These are phyloP conservation scores for Monilinia vaccinii-corymbosi DNA, from an alignment of 2,329 filamentous ascomycete genomes.

Conservation along the genomic window DNA sequence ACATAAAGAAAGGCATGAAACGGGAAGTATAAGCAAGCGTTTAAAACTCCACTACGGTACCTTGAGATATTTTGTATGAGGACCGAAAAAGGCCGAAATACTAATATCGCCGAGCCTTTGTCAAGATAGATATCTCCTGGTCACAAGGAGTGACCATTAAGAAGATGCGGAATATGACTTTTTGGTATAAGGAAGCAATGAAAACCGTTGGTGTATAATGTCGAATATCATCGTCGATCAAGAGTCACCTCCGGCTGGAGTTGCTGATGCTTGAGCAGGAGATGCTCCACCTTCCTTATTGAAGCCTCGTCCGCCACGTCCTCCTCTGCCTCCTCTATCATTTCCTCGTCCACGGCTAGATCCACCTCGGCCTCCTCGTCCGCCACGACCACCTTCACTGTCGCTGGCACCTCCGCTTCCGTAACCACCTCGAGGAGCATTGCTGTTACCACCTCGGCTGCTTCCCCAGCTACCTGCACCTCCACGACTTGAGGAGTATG, in stretches of 20 bases:
- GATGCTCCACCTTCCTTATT: slow-evolving; percentile 46
- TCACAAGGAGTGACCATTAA: slow-evolving; percentile 26
- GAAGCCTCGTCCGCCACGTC: slow-evolving; percentile 44
- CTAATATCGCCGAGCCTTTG: slow-evolving; percentile 15
- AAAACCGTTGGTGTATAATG: slow-evolving; percentile 10
- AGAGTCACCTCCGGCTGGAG: slow-evolving; percentile 33
- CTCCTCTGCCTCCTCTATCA: slow-evolving; percentile 47
- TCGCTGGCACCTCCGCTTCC: slow-evolving; percentile 77
- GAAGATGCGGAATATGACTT: slow-evolving; percentile 28
- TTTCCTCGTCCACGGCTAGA: slow-evolving; percentile 45
- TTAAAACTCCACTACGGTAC: slow-evolving; percentile 27
- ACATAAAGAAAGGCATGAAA: slow-evolving; percentile 8
- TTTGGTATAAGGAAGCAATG: slow-evolving; percentile 23
- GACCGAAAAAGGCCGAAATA: slow-evolving; percentile 20
- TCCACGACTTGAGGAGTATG: slow-evolving; percentile 47
- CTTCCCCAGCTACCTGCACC: slow-evolving; percentile 60
- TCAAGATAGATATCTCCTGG: slow-evolving; percentile 20
- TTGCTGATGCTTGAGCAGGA: slow-evolving; percentile 40
- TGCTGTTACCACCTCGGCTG: slow-evolving; percentile 52
- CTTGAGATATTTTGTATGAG: slow-evolving; percentile 13
- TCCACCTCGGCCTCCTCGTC: slow-evolving; percentile 48
- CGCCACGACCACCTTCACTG: slow-evolving; percentile 50
- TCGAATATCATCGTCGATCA: slow-evolving; percentile 3
- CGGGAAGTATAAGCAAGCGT: slow-evolving; percentile 28
- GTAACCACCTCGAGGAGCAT: slow-evolving; percentile 59